Base-by-base conservation (phyloP, 108 stramenopile genomes). In the Conticribra guillardii region DNA sequence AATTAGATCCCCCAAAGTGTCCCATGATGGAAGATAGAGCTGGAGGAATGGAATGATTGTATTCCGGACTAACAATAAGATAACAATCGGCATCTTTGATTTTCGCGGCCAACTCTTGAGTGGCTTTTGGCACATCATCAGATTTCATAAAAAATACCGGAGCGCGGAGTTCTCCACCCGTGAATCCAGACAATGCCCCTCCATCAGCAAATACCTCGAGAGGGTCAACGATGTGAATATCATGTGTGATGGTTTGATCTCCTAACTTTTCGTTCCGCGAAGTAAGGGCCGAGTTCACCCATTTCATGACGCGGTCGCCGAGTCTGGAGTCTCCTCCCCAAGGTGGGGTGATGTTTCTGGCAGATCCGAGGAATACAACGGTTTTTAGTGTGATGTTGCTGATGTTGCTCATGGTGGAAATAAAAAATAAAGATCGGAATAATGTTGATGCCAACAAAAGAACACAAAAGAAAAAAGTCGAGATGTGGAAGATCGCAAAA, bases 61-160 rank as follows among this genome's bases (percentile, higher is more conserved):
- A 88, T 47, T 88, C 87, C 1, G 87, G 87, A 21, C 65, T 58
- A 28, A 88, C 83, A 31, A 88, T 69, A 9, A 88, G 69, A 30
- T 82, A 88, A 32, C 87, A 87, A 69, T 86, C 89, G n/a, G 87
- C 89, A 8, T 44, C 67, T n/a, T 46, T 56, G 52, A 90, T 84
- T 14, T 69, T 73, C 24, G 82, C 53, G 30, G 54, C 44, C 54
- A 90, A 64, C 24, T 70, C 71, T 34, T 79, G 63, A 22, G 77
- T 71, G 21, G 57, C 62, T 15, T 53, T 56, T 23, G 89, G 85
- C n/a, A 84, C 27, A 17, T 80, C 73, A 30, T 53, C 37, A 17
- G 56, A 24, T 16, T 77, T 72, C 80, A 83, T 69, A 54, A 84
- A 82, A 52, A 81, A 82, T 14, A 66, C 69, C 2, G 85, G 85